A percentile compares a stretch with the other conserved stretches of the same genome.
These are phyloP conservation scores for Teratosphaeria zuluensis DNA, from an alignment of 2,329 filamentous ascomycete species.

Conservation along the genomic window DNA sequence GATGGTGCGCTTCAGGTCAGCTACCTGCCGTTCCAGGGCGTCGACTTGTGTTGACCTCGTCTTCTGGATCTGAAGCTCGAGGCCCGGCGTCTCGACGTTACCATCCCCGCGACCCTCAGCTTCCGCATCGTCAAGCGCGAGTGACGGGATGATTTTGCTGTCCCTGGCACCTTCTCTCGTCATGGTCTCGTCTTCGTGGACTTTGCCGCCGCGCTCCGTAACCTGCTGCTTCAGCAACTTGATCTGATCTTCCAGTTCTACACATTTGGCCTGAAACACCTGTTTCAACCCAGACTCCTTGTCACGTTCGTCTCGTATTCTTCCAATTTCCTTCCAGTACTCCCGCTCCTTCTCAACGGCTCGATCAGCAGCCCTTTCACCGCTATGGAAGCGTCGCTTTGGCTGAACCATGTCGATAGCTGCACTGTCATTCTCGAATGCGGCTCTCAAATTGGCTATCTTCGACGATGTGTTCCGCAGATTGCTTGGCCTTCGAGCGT, in stretches of 20 bases:
- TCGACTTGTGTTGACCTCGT: slow-evolving; percentile 7
- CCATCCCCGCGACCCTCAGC: background rate
- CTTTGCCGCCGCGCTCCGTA: background rate
- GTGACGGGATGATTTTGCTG: background rate
- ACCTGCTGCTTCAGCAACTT: slow-evolving; percentile 6
- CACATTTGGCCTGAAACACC: background rate
- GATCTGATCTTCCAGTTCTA: slow-evolving; percentile 7
- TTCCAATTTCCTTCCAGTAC: slow-evolving; percentile 9
- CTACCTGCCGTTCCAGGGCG: slow-evolving; percentile 43
- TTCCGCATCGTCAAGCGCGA: background rate
- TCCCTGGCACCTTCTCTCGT: background rate
- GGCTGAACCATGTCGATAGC: background rate
- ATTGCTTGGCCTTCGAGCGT: background rate
- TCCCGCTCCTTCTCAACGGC: background rate
- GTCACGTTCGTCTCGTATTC: slow-evolving; percentile 12
- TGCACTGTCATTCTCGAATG: slow-evolving; percentile 16
- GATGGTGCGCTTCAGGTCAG: slow-evolving; percentile 62
- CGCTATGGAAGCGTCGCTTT: slow-evolving; percentile 1
- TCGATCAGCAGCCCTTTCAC: background rate
- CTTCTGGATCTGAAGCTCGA: background rate
- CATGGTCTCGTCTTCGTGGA: background rate
- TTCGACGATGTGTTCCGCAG: slow-evolving; percentile 16
- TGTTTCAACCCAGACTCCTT: slow-evolving; percentile 14
- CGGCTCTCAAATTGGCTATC: slow-evolving; percentile 20
- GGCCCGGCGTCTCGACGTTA: background rate